A percentile compares a stretch with the other conserved stretches of the same genome.
Conservation (phyloP, 371 early-diverging fungal genomes). For the Apophysomyces trapeziformis region DNA sequence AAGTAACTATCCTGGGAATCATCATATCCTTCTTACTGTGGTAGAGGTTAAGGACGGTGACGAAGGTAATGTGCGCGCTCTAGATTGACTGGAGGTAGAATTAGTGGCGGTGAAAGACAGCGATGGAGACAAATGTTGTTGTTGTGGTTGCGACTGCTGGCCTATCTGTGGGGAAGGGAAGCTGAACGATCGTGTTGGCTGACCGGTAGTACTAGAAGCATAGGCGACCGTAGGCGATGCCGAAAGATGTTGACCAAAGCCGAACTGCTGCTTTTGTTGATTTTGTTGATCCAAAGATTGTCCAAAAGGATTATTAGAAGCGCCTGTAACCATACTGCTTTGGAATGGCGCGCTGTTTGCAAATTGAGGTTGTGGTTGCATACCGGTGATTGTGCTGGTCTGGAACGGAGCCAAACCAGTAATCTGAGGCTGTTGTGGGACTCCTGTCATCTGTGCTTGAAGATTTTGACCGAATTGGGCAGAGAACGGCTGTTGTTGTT, state of each 20-base stretch:
- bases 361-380: slow-evolving; percentile 15
- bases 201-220: slow-evolving; percentile 1
- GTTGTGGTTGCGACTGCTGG: slow-evolving; percentile 20
- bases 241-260: slow-evolving; percentile 20
- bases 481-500: slow-evolving; percentile 17
- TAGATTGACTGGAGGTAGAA: slow-evolving; percentile 17
- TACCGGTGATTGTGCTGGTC: slow-evolving; percentile 19
- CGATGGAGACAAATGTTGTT: slow-evolving; percentile 17
- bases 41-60: slow-evolving; percentile 21
- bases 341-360: slow-evolving; percentile 21
- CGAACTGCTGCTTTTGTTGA: slow-evolving; percentile 24
- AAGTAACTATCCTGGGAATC: neutral
- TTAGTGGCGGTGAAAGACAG: slow-evolving; percentile 11
- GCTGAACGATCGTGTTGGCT: neutral
- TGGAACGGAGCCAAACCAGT: slow-evolving; percentile 42
- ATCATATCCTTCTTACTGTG: slow-evolving; percentile 12
- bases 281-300: slow-evolving; percentile 13
- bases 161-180: slow-evolving; percentile 2
- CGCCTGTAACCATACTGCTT: slow-evolving; percentile 18
- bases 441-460: slow-evolving; percentile 45
- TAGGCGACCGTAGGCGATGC: slow-evolving; percentile 21
- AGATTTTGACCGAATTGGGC: slow-evolving; percentile 21
- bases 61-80: slow-evolving; percentile 23
- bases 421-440: slow-evolving; percentile 48
- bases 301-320: slow-evolving; percentile 32